phyloP scores from a whole-genome alignment of 345 rosid genomes.

The Odontarrhena argentea region DNA sequence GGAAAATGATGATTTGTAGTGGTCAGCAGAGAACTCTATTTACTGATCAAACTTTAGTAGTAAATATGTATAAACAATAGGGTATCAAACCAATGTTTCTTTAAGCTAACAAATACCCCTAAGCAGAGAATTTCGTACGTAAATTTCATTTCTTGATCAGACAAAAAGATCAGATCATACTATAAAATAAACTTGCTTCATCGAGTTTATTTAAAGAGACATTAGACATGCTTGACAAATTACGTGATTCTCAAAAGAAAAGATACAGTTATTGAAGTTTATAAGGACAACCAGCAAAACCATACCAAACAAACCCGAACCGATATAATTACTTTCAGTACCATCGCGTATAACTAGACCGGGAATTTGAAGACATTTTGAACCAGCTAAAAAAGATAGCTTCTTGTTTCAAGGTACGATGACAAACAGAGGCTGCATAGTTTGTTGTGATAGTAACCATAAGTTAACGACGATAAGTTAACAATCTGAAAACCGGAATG shows the following conservation, averaged over 20 bases:
- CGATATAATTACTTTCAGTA: constrained; percentile 24
- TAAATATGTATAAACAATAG: no score
- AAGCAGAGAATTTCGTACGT: no score
- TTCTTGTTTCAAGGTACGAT: constrained; percentile 56
- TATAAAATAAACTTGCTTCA: neutral
- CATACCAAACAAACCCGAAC: constrained; percentile 17
- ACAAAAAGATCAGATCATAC: neutral
- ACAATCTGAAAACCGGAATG: constrained; percentile 12
- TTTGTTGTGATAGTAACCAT: constrained; percentile 5
- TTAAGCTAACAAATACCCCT: no score
- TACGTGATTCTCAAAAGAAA: constrained; percentile 7
- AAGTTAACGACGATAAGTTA: constrained; percentile 9
- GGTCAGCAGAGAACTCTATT: no score
- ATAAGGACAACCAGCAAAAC: neutral
- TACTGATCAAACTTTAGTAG: no score
- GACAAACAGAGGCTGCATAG: constrained; percentile 77
- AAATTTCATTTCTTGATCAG: no score
- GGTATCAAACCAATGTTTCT: no score
- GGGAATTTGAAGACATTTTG: constrained; percentile 15
- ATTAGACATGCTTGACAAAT: neutral
- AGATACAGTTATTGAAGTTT: neutral
- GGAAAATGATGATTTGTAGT: no score
- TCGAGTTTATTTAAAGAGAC: constrained; percentile 12
- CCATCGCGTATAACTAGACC: constrained; percentile 9
- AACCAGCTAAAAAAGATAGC: constrained; percentile 16